Evolutionary conservation across 2,329 filamentous ascomycete species (phyloP).

Genomic region (Endoconidiophora laricicola): DNA sequence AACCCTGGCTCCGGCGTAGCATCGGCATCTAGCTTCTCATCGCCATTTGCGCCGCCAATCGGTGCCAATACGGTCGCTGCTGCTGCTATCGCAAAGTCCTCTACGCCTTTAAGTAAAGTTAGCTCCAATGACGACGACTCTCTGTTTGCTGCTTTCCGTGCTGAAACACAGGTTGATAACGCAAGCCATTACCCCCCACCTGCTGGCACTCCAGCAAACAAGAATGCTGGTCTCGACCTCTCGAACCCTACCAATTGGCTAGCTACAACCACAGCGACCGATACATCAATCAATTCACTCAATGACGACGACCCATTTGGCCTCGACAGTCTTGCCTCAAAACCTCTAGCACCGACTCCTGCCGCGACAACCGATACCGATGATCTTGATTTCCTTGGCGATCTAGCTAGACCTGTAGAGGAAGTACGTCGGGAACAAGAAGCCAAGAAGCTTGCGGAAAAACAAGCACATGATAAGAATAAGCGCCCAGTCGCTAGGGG

Average conservation of each 20-base stretch:
- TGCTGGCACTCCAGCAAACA: conserved; percentile 20
- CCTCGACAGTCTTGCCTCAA: conserved; percentile 43
- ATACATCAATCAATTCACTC: conserved; percentile 22
- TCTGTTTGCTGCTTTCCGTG: conserved; percentile 50
- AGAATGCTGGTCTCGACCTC: conserved; percentile 30
- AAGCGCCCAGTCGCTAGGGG: conserved; percentile 17
- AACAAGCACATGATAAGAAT: conserved; percentile 16
- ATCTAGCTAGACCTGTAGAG: conserved; percentile 47
- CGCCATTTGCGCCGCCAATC: conserved; percentile 14
- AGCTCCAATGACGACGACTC: conserved; percentile 36
- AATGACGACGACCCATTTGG: conserved; percentile 88
- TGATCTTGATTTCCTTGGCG: conserved; percentile 49
- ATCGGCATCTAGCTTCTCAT: conserved; percentile 1
- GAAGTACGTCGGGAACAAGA: conserved; percentile 36
- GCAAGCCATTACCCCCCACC: conserved; percentile 46
- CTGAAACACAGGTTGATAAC: conserved; percentile 49
- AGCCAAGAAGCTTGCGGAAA: conserved; percentile 4
- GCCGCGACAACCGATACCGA: conserved; percentile 24
- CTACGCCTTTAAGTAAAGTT: conserved; percentile 4
- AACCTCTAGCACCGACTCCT: conserved; percentile 14
- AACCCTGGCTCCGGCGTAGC: conserved; percentile 15
- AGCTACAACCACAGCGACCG: conserved; percentile 19
- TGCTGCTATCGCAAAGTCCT: background rate
- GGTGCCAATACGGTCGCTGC: conserved; percentile 7
- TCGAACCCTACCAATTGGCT: conserved; percentile 38